phyloP scores from a whole-genome alignment of 192 early-diverging fungal genomes.

The Dissophora ornata region DNA sequence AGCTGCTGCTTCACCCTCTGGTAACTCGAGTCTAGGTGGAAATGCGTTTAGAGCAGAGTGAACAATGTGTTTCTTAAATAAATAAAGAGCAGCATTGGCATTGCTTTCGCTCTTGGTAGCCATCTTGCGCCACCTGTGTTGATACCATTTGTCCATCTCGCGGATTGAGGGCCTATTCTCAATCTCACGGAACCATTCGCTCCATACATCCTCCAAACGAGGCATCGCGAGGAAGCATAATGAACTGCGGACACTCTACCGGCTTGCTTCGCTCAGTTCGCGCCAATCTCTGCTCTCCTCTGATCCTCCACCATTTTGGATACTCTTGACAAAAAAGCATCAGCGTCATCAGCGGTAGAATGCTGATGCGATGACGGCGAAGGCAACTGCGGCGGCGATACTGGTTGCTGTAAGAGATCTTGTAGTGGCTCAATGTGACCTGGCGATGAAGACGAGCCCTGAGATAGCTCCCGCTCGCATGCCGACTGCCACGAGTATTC shows the following conservation, averaged over 20 bases:
- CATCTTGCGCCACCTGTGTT: not conserved
- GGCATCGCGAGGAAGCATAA: conserved; percentile 3
- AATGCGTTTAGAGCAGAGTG: conserved; percentile 5
- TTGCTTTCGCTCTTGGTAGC: not conserved
- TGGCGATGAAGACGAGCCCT: too few species aligned
- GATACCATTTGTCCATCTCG: conserved; percentile 10
- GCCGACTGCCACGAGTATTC: too few species aligned
- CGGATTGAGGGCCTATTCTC: conserved; percentile 8
- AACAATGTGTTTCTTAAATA: conserved; percentile 12
- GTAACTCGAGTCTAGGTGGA: not conserved
- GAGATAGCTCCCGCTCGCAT: too few species aligned
- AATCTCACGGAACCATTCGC: conserved; percentile 13
- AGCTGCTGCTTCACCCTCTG: not conserved
- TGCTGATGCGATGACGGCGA: too few species aligned
- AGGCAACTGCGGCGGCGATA: too few species aligned
- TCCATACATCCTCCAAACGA: conserved; percentile 4
- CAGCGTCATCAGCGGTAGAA: not conserved
- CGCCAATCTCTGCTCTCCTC: too few species aligned
- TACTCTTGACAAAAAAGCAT: too few species aligned
- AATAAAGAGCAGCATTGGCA: conserved; percentile 5
- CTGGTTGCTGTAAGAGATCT: too few species aligned
- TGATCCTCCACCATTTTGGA: too few species aligned
- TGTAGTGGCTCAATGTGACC: too few species aligned
- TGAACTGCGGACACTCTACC: not conserved
- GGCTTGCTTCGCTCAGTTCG: too few species aligned